Evolutionary conservation across 2,329 filamentous ascomycete species (phyloP), one percentile per base, ranked within the genome.

Genomic region (Rasamsonia emersonii): DNA sequence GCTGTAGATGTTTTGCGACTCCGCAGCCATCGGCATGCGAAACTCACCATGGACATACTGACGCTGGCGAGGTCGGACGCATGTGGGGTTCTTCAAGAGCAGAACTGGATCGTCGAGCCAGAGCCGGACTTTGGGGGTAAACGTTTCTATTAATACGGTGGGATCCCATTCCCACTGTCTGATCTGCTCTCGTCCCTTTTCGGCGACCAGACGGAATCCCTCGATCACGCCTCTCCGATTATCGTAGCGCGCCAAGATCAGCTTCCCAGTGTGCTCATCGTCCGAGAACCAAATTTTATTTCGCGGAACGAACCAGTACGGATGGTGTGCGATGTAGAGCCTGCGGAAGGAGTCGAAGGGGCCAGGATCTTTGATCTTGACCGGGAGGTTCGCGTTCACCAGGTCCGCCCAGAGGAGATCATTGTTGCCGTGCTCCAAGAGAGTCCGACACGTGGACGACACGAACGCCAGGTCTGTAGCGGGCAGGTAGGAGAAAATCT

Each of bases 281-380:
- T 94, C 85, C 37, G 77, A 74, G 50, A 94, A 89, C 88, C 88
- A 95, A 41, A 95, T 66, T 56, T 83, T 88, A 51, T 83, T 68
- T 31, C 73, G 76, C 0, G 83, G 70, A 1, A 95, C 66, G 49
- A 93, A 94, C 88, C 88, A 95, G 46, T 79, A 76, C 0, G 81
- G 79, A 41, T 91, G 73, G 52, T 91, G 82, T 13, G 77, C 70
- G 24, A 71, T 63, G 53, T 82, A 94, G 2, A 94, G 71, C 16
- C 81, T 70, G 36, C 74, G 75, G 58, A 79, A 94, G 15, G 68
- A 77, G 2, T 61, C 45, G 47, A 71, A 78, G 5, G 79, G 78
- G 5, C 67, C 68, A 0, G 78, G 66, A 1, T 68, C 65, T 1
- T 59, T 56, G 17, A 86, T 59, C 11, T 55, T 50, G 19, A 71